Conservation (phyloP, 305 asterid species). For the Fraxinus angustifolia region DNA sequence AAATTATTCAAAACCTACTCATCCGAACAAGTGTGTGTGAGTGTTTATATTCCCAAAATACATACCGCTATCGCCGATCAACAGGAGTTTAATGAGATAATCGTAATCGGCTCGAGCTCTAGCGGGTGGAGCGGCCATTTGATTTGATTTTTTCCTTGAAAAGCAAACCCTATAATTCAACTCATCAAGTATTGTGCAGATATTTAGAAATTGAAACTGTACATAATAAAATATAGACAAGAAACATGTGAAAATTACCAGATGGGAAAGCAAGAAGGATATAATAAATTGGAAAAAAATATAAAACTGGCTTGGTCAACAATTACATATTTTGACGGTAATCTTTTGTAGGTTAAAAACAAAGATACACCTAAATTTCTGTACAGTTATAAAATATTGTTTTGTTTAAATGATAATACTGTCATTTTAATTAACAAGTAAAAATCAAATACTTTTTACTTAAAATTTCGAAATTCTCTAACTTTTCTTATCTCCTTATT, state of each 20-base stretch:
- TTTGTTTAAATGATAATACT: no score
- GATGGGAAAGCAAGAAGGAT: slow-evolving; percentile 37
- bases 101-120: slow-evolving; percentile 76
- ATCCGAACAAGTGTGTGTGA: background rate
- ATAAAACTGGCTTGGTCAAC: no score
- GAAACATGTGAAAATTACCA: slow-evolving; percentile 14
- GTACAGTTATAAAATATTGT: no score
- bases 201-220: slow-evolving; percentile 12
- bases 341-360: no score
- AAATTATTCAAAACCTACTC: background rate
- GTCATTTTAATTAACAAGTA: no score
- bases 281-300: slow-evolving; percentile 41
- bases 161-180: slow-evolving; percentile 14
- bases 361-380: no score
- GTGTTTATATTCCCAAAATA: background rate
- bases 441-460: no score
- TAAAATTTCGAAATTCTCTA: no score
- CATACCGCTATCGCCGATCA: slow-evolving; percentile 65
- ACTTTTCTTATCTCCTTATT: no score
- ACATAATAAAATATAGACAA: slow-evolving; percentile 1
- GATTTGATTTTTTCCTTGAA: slow-evolving; percentile 11
- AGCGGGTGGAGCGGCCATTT: slow-evolving; percentile 63
- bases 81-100: slow-evolving; percentile 57
- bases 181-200: slow-evolving; percentile 2
- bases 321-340: no score